phyloP scores from a whole-genome alignment of 768 basidiomycete genomes.

The Filobasidium floriforme region DNA sequence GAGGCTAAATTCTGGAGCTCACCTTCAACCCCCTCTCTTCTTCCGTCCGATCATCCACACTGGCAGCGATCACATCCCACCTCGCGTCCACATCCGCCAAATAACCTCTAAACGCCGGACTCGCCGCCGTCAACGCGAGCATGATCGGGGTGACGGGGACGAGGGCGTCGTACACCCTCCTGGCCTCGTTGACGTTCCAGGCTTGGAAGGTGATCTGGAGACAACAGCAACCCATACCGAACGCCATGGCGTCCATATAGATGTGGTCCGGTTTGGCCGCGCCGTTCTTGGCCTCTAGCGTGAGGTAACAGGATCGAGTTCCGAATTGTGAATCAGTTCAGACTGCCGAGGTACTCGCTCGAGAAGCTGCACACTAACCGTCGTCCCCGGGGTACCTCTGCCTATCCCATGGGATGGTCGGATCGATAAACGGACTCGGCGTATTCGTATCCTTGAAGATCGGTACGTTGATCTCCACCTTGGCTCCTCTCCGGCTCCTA shows the following conservation, averaged over 20 bases:
- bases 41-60: conserved; percentile 91
- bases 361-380: conserved; percentile 51
- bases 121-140: conserved; percentile 87
- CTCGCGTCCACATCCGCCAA: conserved; percentile 95
- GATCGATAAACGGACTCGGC: conserved; percentile 80
- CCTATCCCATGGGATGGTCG: conserved; percentile 82
- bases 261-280: conserved; percentile 85
- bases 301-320: conserved; percentile 8
- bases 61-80: conserved; percentile 98
- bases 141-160: conserved; percentile 92
- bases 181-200: conserved; percentile 83
- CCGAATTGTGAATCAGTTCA: neutral
- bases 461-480: conserved; percentile 91
- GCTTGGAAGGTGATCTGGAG: conserved; percentile 96
- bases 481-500: conserved; percentile 76
- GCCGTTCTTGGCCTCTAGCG: conserved; percentile 74
- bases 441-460: conserved; percentile 82
- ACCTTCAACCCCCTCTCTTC: conserved; percentile 89
- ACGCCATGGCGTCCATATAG: conserved; percentile 98
- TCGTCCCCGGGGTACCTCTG: conserved; percentile 73
- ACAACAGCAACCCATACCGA: conserved; percentile 99
- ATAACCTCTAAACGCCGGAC: conserved; percentile 89
- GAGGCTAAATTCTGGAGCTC: conserved; percentile 4
- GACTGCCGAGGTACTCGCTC: neutral
- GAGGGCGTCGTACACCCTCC: conserved; percentile 90